Percentiles rank a stretch among this genome's conserved stretches.
Evolutionary conservation across 176 grass and related monocot species (phyloP).

Genomic region (Melocanna baccifera): DNA sequence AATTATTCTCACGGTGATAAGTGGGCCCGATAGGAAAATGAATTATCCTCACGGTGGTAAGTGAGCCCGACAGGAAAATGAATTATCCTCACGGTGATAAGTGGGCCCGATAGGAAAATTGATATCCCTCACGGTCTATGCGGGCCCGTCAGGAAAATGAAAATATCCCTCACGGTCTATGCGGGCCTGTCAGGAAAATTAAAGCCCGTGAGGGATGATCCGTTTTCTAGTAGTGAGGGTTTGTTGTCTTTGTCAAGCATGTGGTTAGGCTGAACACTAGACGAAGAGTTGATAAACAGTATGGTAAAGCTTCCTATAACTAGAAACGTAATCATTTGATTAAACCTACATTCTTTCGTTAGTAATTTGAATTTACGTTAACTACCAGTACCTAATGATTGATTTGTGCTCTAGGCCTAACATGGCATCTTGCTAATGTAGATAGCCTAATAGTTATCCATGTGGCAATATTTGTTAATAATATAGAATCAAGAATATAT

Average conservation of each 20-base stretch:
- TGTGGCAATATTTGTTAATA: constrained; percentile 19
- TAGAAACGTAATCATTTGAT: constrained; percentile 39
- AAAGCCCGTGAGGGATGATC: no score
- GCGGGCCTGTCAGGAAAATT: no score
- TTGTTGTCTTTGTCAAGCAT: neutral
- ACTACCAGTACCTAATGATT: neutral
- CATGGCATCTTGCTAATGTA: constrained; percentile 31
- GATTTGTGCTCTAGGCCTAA: constrained; percentile 34
- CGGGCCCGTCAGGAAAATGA: no score
- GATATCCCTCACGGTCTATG: no score
- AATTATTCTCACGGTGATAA: no score
- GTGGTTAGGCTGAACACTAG: neutral
- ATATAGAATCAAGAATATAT: constrained; percentile 13
- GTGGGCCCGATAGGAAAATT: no score
- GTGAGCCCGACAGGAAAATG: no score
- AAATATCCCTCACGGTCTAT: no score
- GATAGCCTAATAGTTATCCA: constrained; percentile 14
- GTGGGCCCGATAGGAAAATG: no score
- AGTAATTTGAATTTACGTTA: constrained; percentile 17
- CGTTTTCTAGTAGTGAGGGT: no score
- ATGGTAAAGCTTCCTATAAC: neutral
- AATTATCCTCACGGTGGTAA: no score
- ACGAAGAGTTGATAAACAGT: constrained; percentile 10
- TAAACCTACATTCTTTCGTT: neutral
- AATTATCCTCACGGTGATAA: no score